These are phyloP conservation scores for Salvia rosmarinus DNA, from an alignment of 257 asterid species.

Conservation along the genomic window DNA sequence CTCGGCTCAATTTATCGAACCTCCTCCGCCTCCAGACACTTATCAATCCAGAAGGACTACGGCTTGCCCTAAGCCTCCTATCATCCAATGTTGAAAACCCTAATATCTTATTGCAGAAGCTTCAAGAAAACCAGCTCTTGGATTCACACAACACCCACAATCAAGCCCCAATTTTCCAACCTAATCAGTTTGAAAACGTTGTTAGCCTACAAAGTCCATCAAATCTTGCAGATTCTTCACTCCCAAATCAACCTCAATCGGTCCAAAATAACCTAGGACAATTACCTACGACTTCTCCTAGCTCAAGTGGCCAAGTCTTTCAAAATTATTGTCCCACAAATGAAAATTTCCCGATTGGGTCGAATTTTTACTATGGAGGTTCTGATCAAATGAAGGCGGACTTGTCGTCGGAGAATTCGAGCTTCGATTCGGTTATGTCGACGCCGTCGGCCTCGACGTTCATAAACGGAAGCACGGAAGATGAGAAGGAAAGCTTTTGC, in stretches of 20 bases:
- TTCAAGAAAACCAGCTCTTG: constrained; percentile 51
- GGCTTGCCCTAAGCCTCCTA: constrained; percentile 50
- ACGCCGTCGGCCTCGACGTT: constrained; percentile 40
- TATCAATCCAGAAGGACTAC: constrained; percentile 62
- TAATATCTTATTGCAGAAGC: constrained; percentile 45
- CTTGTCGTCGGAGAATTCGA: constrained; percentile 43
- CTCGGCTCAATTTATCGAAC: constrained; percentile 57
- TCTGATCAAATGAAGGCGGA: constrained; percentile 42
- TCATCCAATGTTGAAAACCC: constrained; percentile 48
- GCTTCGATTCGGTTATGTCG: constrained; percentile 44
- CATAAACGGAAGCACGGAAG: constrained; percentile 45
- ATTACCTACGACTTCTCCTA: constrained; percentile 25
- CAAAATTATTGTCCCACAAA: constrained; percentile 39
- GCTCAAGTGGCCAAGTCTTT: constrained; percentile 37
- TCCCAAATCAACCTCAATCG: constrained; percentile 31
- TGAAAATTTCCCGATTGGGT: constrained; percentile 36
- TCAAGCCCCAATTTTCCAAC: constrained; percentile 44
- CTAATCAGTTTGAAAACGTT: constrained; percentile 48
- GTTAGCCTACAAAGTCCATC: constrained; percentile 45
- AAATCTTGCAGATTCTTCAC: constrained; percentile 38
- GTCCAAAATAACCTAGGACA: constrained; percentile 41
- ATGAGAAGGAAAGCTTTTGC: constrained; percentile 47
- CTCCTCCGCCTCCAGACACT: constrained; percentile 71
- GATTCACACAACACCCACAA: constrained; percentile 42
- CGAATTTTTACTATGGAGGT: constrained; percentile 29